phyloP scores from a whole-genome alignment of 768 basidiomycete genomes.

The Hypholoma sublateritium region DNA sequence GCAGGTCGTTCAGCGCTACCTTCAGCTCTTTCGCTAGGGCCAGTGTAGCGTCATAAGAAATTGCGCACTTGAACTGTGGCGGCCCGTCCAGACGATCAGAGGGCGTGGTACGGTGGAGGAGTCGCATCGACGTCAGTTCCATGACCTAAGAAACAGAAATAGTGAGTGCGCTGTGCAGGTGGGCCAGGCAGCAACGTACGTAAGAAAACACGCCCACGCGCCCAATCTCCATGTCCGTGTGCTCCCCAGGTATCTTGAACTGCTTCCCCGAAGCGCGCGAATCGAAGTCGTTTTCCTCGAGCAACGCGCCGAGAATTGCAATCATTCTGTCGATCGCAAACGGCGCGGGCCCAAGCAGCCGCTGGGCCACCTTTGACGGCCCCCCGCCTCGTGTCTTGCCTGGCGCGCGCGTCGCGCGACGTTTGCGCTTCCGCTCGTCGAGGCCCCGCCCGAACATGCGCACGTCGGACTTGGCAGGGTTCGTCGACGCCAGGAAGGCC shows the following conservation, averaged over 20 bases:
- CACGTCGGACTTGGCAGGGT: constrained; percentile 77
- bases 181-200: constrained; percentile 39
- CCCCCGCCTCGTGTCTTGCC: constrained; percentile 39
- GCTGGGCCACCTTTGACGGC: constrained; percentile 63
- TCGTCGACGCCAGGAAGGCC: constrained; percentile 80
- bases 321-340: constrained; percentile 81
- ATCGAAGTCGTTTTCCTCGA: constrained; percentile 72
- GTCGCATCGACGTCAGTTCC: constrained; percentile 62
- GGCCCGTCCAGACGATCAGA: constrained; percentile 67
- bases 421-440: constrained; percentile 63
- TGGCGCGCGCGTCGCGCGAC: constrained; percentile 37
- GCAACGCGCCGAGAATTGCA: constrained; percentile 74
- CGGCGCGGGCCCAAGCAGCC: constrained; percentile 73
- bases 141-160: constrained; percentile 45
- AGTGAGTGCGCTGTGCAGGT: background rate
- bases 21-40: constrained; percentile 58
- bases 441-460: constrained; percentile 79
- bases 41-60: constrained; percentile 58
- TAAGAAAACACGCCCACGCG: constrained; percentile 58
- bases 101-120: constrained; percentile 64
- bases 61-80: constrained; percentile 70
- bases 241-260: constrained; percentile 62
- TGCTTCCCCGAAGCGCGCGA: constrained; percentile 42
- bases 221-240: constrained; percentile 72
- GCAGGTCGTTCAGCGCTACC: constrained; percentile 59